Evolutionary conservation across 306 rosid genomes (phyloP).

Genomic region (Ormosia semicastrata): DNA sequence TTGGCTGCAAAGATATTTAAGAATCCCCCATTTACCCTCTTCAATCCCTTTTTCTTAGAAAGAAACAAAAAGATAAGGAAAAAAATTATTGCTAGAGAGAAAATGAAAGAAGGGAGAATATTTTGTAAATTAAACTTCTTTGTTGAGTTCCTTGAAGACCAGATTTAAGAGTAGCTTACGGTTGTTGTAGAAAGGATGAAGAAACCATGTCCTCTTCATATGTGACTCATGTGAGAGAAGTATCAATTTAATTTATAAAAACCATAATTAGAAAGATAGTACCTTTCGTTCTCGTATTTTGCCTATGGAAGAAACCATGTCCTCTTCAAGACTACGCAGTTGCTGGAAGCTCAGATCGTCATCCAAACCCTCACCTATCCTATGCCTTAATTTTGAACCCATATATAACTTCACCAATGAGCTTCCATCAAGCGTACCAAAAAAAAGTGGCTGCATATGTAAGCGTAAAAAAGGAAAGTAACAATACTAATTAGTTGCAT

Average conservation of each 20-base stretch:
- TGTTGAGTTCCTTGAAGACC: background rate
- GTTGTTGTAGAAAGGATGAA: background rate
- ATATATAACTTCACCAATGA: background rate
- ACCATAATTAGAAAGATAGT: background rate
- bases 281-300: constrained; percentile 70
- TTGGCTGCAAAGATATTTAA: too few species aligned
- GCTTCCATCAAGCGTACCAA: background rate
- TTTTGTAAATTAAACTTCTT: background rate
- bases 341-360: constrained; percentile 46
- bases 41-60: background rate
- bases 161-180: background rate
- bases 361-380: constrained; percentile 73
- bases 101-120: background rate
- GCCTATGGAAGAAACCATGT: constrained; percentile 42
- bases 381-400: constrained; percentile 49
- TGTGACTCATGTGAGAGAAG: too few species aligned
- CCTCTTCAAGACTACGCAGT: constrained; percentile 55
- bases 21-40: background rate
- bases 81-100: background rate
- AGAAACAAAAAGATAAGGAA: background rate
- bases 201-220: too few species aligned
- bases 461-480: background rate
- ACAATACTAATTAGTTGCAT: background rate
- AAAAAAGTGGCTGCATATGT: background rate
- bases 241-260: background rate